Evolutionary conservation across 192 early-diverging fungal species (phyloP), one percentile per base, ranked within the genome.

Genomic region (Coemansia sp.): DNA sequence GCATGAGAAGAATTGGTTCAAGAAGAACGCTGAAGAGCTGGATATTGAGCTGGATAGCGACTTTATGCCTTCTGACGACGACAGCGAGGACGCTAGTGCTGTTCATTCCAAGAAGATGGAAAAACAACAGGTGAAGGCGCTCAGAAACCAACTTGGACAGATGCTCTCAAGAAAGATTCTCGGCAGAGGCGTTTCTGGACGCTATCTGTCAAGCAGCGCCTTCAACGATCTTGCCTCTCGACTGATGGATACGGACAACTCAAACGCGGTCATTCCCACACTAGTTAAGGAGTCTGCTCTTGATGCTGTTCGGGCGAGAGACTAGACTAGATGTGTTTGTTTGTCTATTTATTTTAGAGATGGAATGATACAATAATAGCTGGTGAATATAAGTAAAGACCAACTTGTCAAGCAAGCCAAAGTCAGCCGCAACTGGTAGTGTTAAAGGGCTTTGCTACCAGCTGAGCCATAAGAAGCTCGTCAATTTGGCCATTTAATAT

Each of bases 1-100:
- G 48, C 71, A 79, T 71, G 87, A 95, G 44, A 75, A 84, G 19
- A 87, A 87, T 61, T 95, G 94, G 93, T 85, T 91, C 74, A 79
- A 86, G 59, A 91, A 91, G 61, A 87, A 88, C 39, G 94, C 94
- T 0, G 81, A 88, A 58, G 93, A 92, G 60, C 73, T 92, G 68
- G 94, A 91, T 51, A 86, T 96, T 42, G 88, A 90, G 43, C 76
- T 94, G 14, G 91, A 93, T 73, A 91, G 90, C 54, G 90, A 93
- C 58, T 86, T 77, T 59, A 69, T 77, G 68, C 76, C 74, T n/a
- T 77, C 76, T 0, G 76, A 75, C 54, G 80, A 83, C 32, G 74
- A 76, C 32, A 61, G 62, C 38, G 70, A 65, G 19, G 73, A 75
- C 46, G 40, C 63, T 12, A 41, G 57, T 14, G 25, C 39, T 10